Conservation (phyloP, 768 basidiomycete species). For the Pisolithus marmoratus region DNA sequence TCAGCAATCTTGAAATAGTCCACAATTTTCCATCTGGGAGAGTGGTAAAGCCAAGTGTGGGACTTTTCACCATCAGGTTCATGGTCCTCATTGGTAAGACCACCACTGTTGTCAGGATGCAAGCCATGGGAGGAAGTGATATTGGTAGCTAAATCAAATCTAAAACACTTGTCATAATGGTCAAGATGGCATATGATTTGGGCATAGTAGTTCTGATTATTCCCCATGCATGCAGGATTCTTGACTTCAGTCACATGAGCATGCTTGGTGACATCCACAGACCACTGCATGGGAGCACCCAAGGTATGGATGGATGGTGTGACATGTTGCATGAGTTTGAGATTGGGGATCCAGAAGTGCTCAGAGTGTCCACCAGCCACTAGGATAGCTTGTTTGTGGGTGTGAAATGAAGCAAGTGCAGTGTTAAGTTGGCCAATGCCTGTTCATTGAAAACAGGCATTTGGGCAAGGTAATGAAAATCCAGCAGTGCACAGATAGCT, state of each 20-base stretch:
- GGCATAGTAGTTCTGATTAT: slow-evolving; percentile 1
- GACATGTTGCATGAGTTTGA: slow-evolving; percentile 5
- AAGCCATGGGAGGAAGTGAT: neutral
- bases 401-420: slow-evolving; percentile 28
- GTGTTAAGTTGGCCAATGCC: slow-evolving; percentile 8
- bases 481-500: slow-evolving; percentile 30
- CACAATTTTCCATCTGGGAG: neutral
- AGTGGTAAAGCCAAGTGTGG: neutral
- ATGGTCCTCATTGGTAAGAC: neutral
- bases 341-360: slow-evolving; percentile 4
- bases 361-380: slow-evolving; percentile 15
- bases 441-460: slow-evolving; percentile 20
- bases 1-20: neutral
- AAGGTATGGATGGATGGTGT: neutral
- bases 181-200: slow-evolving; percentile 1
- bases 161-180: neutral
- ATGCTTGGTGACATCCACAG: slow-evolving; percentile 5
- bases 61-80: neutral
- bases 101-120: neutral
- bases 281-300: slow-evolving; percentile 5
- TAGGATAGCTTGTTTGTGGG: slow-evolving; percentile 29
- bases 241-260: neutral
- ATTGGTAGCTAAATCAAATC: neutral
- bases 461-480: slow-evolving; percentile 36
- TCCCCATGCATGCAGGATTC: neutral